Base-by-base conservation (phyloP, 495 filamentous ascomycete genomes). In the Thozetella sp. region DNA sequence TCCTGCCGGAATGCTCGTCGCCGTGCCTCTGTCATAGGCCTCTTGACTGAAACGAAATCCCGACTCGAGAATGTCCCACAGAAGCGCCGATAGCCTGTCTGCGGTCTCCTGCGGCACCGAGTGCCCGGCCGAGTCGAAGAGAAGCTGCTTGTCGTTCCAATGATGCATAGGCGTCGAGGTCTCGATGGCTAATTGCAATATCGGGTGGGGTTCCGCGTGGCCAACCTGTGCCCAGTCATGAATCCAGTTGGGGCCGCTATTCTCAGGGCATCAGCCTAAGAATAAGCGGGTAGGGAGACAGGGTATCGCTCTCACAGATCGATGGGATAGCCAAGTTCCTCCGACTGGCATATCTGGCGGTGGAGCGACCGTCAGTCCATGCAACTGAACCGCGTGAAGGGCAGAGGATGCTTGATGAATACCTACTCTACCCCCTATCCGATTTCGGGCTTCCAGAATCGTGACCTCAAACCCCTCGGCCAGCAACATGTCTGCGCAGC, bases 161-260 rank as follows among this genome's bases (percentile, higher is more conserved):
- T 78, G 75, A 62, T 85, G 77, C 20, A 84, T 71, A 9, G 72
- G 66, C 15, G 63, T 68, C 4, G 57, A 27, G 6, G 63, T 69
- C 2, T 86, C 86, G n/a, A 72, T 67, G 2, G 86, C 86, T 56
- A 81, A 67, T 56, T 83, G 76, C 4, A 86, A 87, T 20, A 93
- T 80, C 19, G 82, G 75, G 40, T 86, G 73, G 25, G 92, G 86
- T 10, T 90, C 90, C 64, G 91, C 92, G 46, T 83, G 72, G 6
- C 84, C 80, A 2, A n/a, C n/a, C n/a, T n/a, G n/a, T n/a, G 55
- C 52, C 15, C 84, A 84, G 34, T 90, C 90, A 68, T 93, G 90
- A 43, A 93, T 91, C 90, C 90, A 92, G 63, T 92, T 93, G 17
- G 90, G 86, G 11, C 90, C 90, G 30, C 90, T 70, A 63, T 86